Evolutionary conservation across 1,139 yeast genomes (phyloP), one percentile per base, ranked within the genome.

Genomic region (Candida tetrigidarum): DNA sequence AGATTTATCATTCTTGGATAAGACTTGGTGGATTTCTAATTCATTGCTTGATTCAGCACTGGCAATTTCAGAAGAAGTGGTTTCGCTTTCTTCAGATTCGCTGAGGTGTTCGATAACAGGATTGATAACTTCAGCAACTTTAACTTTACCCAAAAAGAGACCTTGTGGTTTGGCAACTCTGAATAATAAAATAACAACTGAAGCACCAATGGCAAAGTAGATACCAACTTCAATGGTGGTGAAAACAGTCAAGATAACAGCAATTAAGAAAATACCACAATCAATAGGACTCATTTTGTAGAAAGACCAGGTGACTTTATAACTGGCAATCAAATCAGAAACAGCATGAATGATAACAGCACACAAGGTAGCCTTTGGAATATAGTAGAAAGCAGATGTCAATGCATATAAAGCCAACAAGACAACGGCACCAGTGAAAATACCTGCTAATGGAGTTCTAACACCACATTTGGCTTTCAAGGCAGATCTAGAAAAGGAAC

Each of bases 341-440:
- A 92, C 98, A n/a, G 97, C 97, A 65, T 92, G 97, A 57, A 92
- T 92, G 55, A 92, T 91, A 53, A 92, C 83, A 1, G 97, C 97
- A 54, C 84, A 74, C 49, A 92, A 75, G 1, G 92, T 81, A 10
- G 97, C 96, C 58, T 87, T 90, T 46, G 97, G 96, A 64, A 92
- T 92, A 70, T 81, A 92, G 73, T 76, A 89, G 71, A 92, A 92
- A 4, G 96, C 86, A 43, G 75, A 75, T 9, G 97, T 90, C 55
- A 92, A 78, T 46, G 86, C 85, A 64, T 91, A 92, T 50, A 92
- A 74, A 2, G 97, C 96, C 51, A 92, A 72, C 52, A 92, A 69
- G 20, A 92, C 97, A 63, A 92, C 92, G 30, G 80, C 81, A 61
- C 97, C 98, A 22, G 97, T 90, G 68, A 83, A 87, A 44, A 90